Evolutionary conservation across 805 yeast genomes (phyloP), one percentile per base, ranked within the genome.

Genomic region (Suhomyces emberorum): DNA sequence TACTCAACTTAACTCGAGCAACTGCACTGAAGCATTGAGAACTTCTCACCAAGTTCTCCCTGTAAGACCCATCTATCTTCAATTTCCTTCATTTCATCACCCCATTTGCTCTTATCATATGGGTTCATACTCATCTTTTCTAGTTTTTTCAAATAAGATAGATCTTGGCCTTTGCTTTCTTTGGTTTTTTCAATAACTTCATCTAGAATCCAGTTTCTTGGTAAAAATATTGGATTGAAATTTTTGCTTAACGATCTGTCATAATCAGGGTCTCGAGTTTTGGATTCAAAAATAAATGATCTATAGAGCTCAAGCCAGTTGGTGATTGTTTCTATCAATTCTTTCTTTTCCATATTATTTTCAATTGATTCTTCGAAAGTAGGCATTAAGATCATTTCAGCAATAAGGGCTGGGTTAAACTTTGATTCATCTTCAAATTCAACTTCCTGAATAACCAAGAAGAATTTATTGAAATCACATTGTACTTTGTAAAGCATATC

Each of bases 201-300:
- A 36, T 88, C 87, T 36, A 93, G 66, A 35, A 89, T 81, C 88
- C 95, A 87, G 44, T 80, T 84, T 41, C 91, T 72, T 15, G 96
- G 93, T 4, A 84, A 72, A 52, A 91, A 91, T 23, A 76, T 54
- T 3, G 98, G 98, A 51, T 91, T 93, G 32, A 61, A 65, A 3
- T 47, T 35, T 5, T 61, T 52, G 32, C 88, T 77, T 3, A 66
- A 47, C 2, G 39, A 36, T 11, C 23, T 18, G 3, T 42, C 34
- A 15, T 36, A 34, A 2, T 32, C 19, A 11, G 42, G 34, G 37
- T 72, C 75, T 18, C 61, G 52, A 0, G 64, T 46, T 12, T 51
- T 52, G 6, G 68, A 59, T 30, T 72, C 72, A 0, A 39, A 43
- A 7, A 79, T 52, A 30, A 82, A 65, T 3, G 55, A 55, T 19